These are phyloP conservation scores for Nannochloropsis gaditana DNA, from an alignment of 108 stramenopile species.

Conservation along the genomic window DNA sequence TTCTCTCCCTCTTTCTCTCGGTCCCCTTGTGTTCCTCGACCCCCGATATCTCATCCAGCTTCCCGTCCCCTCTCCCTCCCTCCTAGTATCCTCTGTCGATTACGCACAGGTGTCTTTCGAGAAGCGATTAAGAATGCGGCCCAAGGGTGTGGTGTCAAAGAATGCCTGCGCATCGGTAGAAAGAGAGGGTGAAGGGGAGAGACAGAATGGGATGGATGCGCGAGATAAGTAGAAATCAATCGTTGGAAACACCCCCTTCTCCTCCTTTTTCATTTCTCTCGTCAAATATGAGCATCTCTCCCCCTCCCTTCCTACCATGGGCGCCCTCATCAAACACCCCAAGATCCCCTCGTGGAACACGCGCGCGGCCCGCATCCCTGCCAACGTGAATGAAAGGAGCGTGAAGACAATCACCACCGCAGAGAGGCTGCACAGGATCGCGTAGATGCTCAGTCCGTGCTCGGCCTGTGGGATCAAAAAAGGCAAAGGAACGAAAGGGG, in stretches of 20 bases:
- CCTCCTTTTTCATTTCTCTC: not conserved
- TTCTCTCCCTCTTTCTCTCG: too few relatives aligned
- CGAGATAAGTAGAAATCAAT: not conserved
- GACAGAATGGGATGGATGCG: not conserved
- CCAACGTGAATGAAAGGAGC: conserved; percentile 54
- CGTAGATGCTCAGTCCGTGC: conserved; percentile 61
- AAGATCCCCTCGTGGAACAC: not conserved
- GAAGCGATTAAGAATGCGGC: conserved; percentile 65
- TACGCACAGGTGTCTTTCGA: conserved; percentile 64
- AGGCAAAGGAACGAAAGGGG: not conserved
- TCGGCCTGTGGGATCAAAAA: not conserved
- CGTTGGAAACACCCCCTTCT: not conserved
- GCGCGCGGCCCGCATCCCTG: not conserved
- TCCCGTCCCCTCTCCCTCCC: too few relatives aligned
- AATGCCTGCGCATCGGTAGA: conserved; percentile 53
- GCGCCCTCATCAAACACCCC: not conserved
- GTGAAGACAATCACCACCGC: conserved; percentile 58
- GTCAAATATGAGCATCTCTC: not conserved
- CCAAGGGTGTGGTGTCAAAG: conserved; percentile 65
- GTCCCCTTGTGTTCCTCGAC: too few relatives aligned
- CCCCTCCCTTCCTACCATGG: not conserved
- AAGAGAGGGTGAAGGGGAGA: not conserved
- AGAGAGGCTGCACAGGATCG: conserved; percentile 59
- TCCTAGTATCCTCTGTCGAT: too few relatives aligned
- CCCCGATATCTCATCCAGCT: too few relatives aligned